A percentile compares a stretch with the other conserved stretches of the same genome.
phyloP scores from a whole-genome alignment of 108 stramenopile species.

The Epithemia pelagica region DNA sequence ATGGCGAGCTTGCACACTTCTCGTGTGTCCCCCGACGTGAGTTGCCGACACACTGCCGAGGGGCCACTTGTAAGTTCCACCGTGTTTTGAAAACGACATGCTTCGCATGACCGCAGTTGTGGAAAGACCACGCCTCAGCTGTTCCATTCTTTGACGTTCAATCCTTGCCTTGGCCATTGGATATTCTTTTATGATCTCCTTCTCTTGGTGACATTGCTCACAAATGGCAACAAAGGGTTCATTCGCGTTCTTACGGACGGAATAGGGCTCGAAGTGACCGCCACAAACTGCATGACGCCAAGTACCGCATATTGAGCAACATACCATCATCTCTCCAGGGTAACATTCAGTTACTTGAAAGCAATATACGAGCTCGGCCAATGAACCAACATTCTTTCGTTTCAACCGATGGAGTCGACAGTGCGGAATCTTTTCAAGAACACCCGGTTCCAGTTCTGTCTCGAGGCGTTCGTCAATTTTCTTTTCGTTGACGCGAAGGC shows the following conservation, averaged over 20 bases:
- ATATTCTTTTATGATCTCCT: constrained; percentile 30
- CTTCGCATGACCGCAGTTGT: constrained; percentile 76
- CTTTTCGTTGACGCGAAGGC: constrained; percentile 29
- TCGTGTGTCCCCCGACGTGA: constrained; percentile 63
- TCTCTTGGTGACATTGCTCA: constrained; percentile 67
- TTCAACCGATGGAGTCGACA: constrained; percentile 60
- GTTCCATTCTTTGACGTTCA: constrained; percentile 60
- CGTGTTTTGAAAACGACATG: constrained; percentile 68
- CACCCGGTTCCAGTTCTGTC: constrained; percentile 54
- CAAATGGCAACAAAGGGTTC: constrained; percentile 55
- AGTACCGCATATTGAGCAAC: constrained; percentile 77
- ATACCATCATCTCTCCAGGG: constrained; percentile 68
- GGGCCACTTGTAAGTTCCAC: constrained; percentile 78
- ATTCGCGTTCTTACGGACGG: constrained; percentile 42
- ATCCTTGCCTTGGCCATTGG: constrained; percentile 39
- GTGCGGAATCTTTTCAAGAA: constrained; percentile 77
- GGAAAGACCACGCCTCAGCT: constrained; percentile 61
- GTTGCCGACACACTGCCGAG: constrained; percentile 60
- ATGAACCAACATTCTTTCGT: constrained; percentile 21
- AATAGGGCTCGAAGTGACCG: constrained; percentile 69
- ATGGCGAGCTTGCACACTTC: constrained; percentile 71
- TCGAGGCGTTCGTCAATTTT: constrained; percentile 31
- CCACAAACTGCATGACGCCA: constrained; percentile 85
- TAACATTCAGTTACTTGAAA: constrained; percentile 72
- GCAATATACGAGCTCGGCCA: constrained; percentile 52